Percentiles rank a stretch among this genome's conserved stretches.
Evolutionary conservation across 176 grass and related monocot genomes (phyloP).

Genomic region (Neostapfia colusana): DNA sequence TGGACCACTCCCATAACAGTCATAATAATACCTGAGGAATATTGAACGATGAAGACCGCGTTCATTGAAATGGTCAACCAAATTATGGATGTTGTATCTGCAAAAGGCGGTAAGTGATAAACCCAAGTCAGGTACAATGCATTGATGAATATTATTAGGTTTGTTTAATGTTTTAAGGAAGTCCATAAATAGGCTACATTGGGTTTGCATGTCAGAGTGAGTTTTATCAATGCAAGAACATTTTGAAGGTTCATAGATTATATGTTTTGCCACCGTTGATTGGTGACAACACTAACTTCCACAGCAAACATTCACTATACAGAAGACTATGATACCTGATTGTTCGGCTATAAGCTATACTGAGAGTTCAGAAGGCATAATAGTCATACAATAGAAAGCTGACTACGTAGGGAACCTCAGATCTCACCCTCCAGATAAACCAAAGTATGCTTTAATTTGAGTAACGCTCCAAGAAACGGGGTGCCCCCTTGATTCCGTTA

Average conservation of each 20-base stretch:
- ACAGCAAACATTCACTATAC: slow-evolving; percentile 9
- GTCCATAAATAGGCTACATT: neutral
- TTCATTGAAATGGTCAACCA: slow-evolving; percentile 90
- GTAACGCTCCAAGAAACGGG: slow-evolving; percentile 74
- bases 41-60: slow-evolving; percentile 81
- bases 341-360: neutral
- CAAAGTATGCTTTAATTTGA: slow-evolving; percentile 91
- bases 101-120: slow-evolving; percentile 20
- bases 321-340: neutral
- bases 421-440: slow-evolving; percentile 92
- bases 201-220: neutral
- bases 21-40: slow-evolving; percentile 78
- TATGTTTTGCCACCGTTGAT: slow-evolving; percentile 31
- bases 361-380: neutral
- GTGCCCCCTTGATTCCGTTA: slow-evolving; percentile 69
- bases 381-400: slow-evolving; percentile 16
- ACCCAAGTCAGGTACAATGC: slow-evolving; percentile 13
- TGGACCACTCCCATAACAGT: neutral
- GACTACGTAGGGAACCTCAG: slow-evolving; percentile 25
- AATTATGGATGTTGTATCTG: slow-evolving; percentile 75
- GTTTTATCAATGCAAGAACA: slow-evolving; percentile 3
- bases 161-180: neutral
- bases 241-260: slow-evolving; percentile 16
- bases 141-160: slow-evolving; percentile 15
- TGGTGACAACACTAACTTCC: neutral